These are phyloP conservation scores for Chamaenerion angustifolium DNA, from an alignment of 345 rosid species.

Conservation along the genomic window DNA sequence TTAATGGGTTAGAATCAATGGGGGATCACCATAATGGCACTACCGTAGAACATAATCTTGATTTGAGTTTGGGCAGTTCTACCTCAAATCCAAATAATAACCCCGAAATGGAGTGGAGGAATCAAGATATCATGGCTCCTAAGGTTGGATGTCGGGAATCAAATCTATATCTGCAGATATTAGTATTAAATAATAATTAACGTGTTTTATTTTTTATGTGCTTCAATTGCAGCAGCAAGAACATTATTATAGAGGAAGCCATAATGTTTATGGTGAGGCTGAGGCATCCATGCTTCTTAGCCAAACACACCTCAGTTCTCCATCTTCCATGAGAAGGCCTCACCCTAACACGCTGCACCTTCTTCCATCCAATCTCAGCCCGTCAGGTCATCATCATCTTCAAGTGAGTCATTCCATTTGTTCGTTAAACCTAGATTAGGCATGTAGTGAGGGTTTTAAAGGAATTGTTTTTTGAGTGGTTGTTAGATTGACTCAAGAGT, in stretches of 20 bases:
- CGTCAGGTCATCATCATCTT: conserved; percentile 11
- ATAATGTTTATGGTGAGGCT: conserved; percentile 21
- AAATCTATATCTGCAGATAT: too few relatives aligned
- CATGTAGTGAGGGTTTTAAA: too few relatives aligned
- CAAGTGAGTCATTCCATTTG: not conserved
- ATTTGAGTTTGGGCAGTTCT: conserved; percentile 70
- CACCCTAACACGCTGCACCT: conserved; percentile 17
- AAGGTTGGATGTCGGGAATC: conserved; percentile 29
- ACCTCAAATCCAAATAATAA: conserved; percentile 17
- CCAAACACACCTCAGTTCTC: conserved; percentile 44
- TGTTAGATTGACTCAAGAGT: not conserved
- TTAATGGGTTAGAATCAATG: conserved; percentile 22
- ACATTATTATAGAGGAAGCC: conserved; percentile 10
- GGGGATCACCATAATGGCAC: conserved; percentile 10
- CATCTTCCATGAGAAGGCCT: conserved; percentile 19
- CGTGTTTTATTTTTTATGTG: too few relatives aligned
- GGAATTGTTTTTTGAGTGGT: not conserved
- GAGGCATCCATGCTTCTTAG: conserved; percentile 43
- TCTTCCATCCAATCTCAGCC: conserved; percentile 19
- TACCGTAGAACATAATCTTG: conserved; percentile 51
- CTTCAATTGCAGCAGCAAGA: conserved; percentile 18
- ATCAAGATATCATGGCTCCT: conserved; percentile 18
- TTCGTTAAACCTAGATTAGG: too few relatives aligned
- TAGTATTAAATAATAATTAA: too few relatives aligned
- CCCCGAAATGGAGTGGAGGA: conserved; percentile 28